Percentiles rank a stretch among this genome's conserved stretches.
Evolutionary conservation across 2,329 filamentous ascomycete species (phyloP).

Genomic region (Pyricularia sp.): DNA sequence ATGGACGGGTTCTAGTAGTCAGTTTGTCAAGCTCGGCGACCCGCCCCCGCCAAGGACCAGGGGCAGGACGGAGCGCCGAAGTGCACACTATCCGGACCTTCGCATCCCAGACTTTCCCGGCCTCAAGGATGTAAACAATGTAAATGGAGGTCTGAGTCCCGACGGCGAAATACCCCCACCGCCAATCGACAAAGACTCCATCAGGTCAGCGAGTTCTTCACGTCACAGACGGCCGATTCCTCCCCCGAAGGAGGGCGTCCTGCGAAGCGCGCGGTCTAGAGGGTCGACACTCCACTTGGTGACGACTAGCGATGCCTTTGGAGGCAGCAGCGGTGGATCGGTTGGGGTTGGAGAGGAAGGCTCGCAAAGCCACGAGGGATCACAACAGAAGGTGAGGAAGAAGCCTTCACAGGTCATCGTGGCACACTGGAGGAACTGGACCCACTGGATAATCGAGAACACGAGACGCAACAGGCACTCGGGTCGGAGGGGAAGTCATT

Average conservation of each 20-base stretch:
- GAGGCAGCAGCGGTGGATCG: conserved; percentile 14
- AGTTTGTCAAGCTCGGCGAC: conserved; percentile 33
- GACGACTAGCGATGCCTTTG: conserved; percentile 48
- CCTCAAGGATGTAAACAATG: conserved; percentile 52
- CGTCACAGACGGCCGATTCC: conserved; percentile 65
- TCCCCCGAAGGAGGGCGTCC: conserved; percentile 73
- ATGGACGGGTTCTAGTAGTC: conserved; percentile 40
- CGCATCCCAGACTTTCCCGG: conserved; percentile 66
- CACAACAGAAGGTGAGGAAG: conserved; percentile 39
- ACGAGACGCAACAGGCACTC: conserved; percentile 40
- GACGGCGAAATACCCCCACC: conserved; percentile 50
- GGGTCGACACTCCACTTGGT: conserved; percentile 84
- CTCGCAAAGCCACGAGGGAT: conserved; percentile 16
- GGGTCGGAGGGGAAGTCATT: conserved; percentile 43
- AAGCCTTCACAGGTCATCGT: conserved; percentile 50
- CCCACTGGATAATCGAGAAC: conserved; percentile 53
- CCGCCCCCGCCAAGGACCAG: conserved; percentile 53
- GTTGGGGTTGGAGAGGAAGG: conserved; percentile 12
- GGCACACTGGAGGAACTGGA: conserved; percentile 54
- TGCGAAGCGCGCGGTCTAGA: conserved; percentile 61
- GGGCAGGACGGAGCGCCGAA: conserved; percentile 70
- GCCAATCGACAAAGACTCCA: conserved; percentile 69
- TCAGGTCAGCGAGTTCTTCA: conserved; percentile 69
- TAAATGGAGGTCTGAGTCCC: conserved; percentile 32
- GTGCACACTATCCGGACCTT: conserved; percentile 53